phyloP scores from a whole-genome alignment of 306 rosid species.

The Malus sieversii region DNA sequence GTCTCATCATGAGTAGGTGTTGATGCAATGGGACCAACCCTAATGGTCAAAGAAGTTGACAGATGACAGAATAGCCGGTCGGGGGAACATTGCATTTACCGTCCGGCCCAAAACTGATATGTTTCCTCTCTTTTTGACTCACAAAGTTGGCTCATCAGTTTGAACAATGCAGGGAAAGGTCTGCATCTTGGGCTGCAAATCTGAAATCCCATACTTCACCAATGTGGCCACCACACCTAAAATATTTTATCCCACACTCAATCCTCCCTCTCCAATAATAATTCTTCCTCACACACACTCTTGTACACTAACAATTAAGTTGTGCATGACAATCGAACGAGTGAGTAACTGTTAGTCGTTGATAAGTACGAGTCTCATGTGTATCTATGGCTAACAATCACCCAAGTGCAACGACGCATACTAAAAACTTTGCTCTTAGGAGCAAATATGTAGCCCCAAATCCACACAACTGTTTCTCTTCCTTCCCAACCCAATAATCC shows the following conservation, averaged over 20 bases:
- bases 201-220: constrained; percentile 22
- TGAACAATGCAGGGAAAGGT: constrained; percentile 24
- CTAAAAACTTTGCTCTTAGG: no score
- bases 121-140: not conserved
- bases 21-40: not conserved
- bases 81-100: not conserved
- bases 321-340: not conserved
- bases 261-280: not conserved
- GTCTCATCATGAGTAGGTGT: not conserved
- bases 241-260: not conserved
- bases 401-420: no score
- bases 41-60: not conserved
- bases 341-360: no score
- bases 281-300: not conserved
- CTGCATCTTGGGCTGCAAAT: constrained; percentile 23
- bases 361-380: not conserved
- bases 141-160: not conserved
- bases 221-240: constrained; percentile 6
- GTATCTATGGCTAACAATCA: no score
- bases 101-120: not conserved
- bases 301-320: not conserved
- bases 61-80: not conserved
- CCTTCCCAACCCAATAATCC: not conserved
- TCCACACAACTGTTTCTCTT: not conserved
- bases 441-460: not conserved